Evolutionary conservation across 768 basidiomycete genomes (phyloP).

Genomic region (Leucogyrophana mollusca): DNA sequence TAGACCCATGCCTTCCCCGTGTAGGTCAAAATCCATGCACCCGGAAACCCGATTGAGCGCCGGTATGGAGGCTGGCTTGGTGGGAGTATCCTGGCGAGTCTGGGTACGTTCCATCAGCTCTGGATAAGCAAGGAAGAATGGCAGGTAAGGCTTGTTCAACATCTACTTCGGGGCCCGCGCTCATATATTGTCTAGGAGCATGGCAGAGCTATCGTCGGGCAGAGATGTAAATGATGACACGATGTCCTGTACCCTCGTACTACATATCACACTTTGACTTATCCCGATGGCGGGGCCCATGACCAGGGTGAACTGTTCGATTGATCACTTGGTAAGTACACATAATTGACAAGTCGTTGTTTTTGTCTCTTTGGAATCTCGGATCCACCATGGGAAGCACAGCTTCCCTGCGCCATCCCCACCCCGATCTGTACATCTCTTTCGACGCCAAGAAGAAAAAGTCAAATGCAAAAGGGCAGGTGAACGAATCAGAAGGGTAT

Average conservation of each 20-base stretch:
- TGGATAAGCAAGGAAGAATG: conserved; percentile 96
- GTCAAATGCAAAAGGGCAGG: conserved; percentile 13
- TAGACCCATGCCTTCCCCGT: conserved; percentile 17
- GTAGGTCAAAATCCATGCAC: conserved; percentile 92
- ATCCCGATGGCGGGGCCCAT: no score
- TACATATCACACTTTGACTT: no score
- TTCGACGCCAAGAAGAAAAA: conserved; percentile 11
- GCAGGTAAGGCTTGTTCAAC: conserved; percentile 54
- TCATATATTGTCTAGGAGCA: conserved; percentile 55
- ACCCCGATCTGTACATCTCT: conserved; percentile 23
- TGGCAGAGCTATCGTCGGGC: conserved; percentile 78
- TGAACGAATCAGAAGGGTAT: not conserved
- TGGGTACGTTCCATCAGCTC: conserved; percentile 97
- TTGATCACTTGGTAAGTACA: conserved; percentile 4
- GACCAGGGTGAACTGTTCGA: conserved; percentile 2
- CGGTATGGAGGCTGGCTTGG: conserved; percentile 95
- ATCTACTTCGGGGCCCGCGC: not conserved
- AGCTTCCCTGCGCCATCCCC: conserved; percentile 36
- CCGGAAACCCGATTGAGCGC: conserved; percentile 87
- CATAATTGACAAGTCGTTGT: not conserved
- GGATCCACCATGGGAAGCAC: conserved; percentile 33
- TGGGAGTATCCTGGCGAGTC: conserved; percentile 89
- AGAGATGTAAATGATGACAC: conserved; percentile 71
- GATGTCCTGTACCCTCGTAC: not conserved
- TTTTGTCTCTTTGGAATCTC: not conserved